phyloP scores from a whole-genome alignment of 768 basidiomycete genomes.

The Russula compacta region DNA sequence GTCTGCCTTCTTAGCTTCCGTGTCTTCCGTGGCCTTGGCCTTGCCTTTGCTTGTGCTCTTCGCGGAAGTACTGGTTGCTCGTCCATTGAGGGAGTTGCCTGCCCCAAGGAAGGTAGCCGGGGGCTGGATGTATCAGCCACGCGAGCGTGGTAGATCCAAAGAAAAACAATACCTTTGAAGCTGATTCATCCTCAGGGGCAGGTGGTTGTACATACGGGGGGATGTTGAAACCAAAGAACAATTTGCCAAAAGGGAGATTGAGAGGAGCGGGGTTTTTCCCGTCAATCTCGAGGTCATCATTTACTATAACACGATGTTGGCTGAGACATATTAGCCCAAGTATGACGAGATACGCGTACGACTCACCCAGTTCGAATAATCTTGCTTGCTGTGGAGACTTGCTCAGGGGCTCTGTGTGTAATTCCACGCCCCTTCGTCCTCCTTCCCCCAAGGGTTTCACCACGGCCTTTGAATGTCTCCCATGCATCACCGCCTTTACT shows the following conservation, averaged over 20 bases:
- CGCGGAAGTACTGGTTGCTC: constrained; percentile 33
- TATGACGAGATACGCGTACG: neutral
- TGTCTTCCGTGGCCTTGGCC: constrained; percentile 24
- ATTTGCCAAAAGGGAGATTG: constrained; percentile 82
- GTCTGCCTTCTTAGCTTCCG: constrained; percentile 18
- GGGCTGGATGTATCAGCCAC: constrained; percentile 25
- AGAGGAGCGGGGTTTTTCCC: constrained; percentile 82
- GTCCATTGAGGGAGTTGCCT: constrained; percentile 59
- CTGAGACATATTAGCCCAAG: constrained; percentile 34
- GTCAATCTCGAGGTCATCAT: constrained; percentile 62
- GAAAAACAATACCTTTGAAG: constrained; percentile 17
- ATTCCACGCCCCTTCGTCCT: constrained; percentile 95
- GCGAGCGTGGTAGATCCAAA: neutral
- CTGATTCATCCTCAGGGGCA: constrained; percentile 5
- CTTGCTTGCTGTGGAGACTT: constrained; percentile 71
- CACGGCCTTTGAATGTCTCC: constrained; percentile 96
- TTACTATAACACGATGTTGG: constrained; percentile 76
- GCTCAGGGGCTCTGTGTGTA: constrained; percentile 72
- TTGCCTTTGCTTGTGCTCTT: constrained; percentile 40
- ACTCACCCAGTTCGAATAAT: constrained; percentile 88
- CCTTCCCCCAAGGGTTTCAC: constrained; percentile 82
- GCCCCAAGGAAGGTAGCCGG: constrained; percentile 50
- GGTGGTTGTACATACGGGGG: constrained; percentile 52
- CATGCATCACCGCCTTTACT: constrained; percentile 76
- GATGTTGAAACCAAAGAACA: constrained; percentile 94